Conservation (phyloP, 306 rosid genomes). For the Arachis stenosperma region DNA sequence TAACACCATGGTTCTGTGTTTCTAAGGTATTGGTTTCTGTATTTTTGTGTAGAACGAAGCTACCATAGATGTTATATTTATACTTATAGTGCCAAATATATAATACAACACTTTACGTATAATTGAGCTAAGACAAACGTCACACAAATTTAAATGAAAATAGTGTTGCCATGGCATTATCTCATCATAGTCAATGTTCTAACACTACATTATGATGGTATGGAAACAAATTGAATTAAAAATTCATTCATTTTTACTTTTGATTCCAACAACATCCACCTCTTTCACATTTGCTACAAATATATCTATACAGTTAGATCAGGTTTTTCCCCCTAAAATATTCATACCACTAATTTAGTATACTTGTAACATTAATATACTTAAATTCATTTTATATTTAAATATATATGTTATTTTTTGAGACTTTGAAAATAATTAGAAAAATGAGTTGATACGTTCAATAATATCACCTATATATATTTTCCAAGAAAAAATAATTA, state of each 20-base stretch:
- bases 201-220: constrained; percentile 36
- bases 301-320: too few species aligned
- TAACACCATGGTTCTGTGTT: constrained; percentile 42
- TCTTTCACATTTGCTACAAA: constrained; percentile 26
- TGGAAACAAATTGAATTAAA: constrained; percentile 11
- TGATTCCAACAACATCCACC: constrained; percentile 46
- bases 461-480: too few species aligned
- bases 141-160: constrained; percentile 24
- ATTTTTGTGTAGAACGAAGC: constrained; percentile 33
- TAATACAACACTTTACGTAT: constrained; percentile 19
- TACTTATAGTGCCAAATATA: constrained; percentile 20
- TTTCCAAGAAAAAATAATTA: too few species aligned
- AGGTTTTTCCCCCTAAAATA: too few species aligned
- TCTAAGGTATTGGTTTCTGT: constrained; percentile 27
- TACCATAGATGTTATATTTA: constrained; percentile 17
- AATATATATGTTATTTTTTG: too few species aligned
- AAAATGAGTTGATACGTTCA: too few species aligned
- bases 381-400: too few species aligned
- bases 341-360: too few species aligned
- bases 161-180: constrained; percentile 40
- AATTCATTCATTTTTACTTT: constrained; percentile 20
- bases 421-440: too few species aligned
- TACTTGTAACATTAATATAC: too few species aligned
- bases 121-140: constrained; percentile 50
- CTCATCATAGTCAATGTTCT: constrained; percentile 31